Base-by-base conservation (phyloP, 2,329 filamentous ascomycete species). In the Pezicula neosporulosa region DNA sequence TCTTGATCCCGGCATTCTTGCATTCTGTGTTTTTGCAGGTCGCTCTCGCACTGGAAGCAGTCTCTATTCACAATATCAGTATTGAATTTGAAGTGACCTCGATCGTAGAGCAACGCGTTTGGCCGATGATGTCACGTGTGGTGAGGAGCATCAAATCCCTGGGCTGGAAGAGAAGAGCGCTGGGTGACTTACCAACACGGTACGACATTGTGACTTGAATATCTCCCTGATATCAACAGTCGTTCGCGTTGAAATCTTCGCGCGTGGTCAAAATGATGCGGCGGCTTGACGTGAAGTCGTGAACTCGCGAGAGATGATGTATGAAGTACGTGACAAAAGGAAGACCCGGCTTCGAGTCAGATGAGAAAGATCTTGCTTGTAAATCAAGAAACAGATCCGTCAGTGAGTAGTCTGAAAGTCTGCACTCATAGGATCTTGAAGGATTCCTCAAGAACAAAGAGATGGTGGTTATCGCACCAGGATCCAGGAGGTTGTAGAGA, bases 1-100 rank as follows among this genome's bases (percentile, higher is more conserved):
- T 90, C 72, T 96, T 96, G 63, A 78, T 66, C 1, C 65, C 74
- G 2, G 71, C 72, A 2, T 87, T 77, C 69, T 91, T 91, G 77
- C 93, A 97, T 56, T 84, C 76, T 5, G 74, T 76, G 65, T 85
- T 85, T 56, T 85, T 78, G 73, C 92, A 97, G 47, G 74, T 81
- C 48, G 92, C 89, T 52, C 91, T 87, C 62, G 78, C 81, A 66
- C 80, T 87, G 43, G 76, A 71, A n/a, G 87, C 81, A 30, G 86
- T 60, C 68, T 96, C 91, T 95, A 63, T n/a, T 35, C 30, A 2
- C 30, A 33, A 33, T 13, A 33, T 33, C 12, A 33, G 30, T 9
- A 33, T 33, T 33, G 30, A 10, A 10, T 33, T 33, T 55, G 33
- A 42, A 16, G n/a, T 24, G 33, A 9, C 28, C 12, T 47, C 15